Base-by-base conservation (phyloP, 345 rosid genomes). In the Citrus maxima region DNA sequence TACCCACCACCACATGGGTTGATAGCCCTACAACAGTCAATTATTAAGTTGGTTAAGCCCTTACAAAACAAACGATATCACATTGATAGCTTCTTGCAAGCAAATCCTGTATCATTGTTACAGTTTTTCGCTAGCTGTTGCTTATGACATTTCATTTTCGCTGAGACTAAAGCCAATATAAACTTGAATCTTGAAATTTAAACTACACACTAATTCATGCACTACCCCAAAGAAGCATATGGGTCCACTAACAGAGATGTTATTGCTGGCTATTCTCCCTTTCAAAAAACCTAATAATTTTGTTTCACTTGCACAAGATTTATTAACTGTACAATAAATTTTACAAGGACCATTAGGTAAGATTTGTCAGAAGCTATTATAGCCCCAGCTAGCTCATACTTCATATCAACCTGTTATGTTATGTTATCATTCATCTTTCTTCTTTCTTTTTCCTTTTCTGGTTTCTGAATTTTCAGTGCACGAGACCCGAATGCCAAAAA, bases 41-140 rank as follows among this genome's bases (percentile, higher is more conserved):
- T 86, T 37, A 83, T 86, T 78, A 75, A 70, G 87, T 84, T 80
- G 77, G 88, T 81, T 83, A 83, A 83, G 78, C 67, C 79, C 38
- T 68, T 61, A 62, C 56, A 42, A 28, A 51, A n/a, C 56, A 70
- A 66, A 73, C 67, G 49, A 60, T 69, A 61, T 68, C 79, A 67
- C 19, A 76, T 66, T 75, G 78, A 81, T 67, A 51, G 65, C 32
- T 32, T 46, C 59, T 49, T 65, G 42, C 69, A 73, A 73, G 77
- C 77, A 73, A 73, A 32, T 19, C 49, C 76, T 34, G 64, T 49
- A 75, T 78, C 78, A 73, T 24, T 42, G 37, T 5, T 21, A 34
- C 77, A 63, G 71, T 4, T 14, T 21, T 21, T 73, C 54, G 81
- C 85, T 76, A 81, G 84, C 84, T 76, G 81, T 86, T 54, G 42